Evolutionary conservation across 2,329 filamentous ascomycete species (phyloP).

Genomic region (Hypoxylon sp.): DNA sequence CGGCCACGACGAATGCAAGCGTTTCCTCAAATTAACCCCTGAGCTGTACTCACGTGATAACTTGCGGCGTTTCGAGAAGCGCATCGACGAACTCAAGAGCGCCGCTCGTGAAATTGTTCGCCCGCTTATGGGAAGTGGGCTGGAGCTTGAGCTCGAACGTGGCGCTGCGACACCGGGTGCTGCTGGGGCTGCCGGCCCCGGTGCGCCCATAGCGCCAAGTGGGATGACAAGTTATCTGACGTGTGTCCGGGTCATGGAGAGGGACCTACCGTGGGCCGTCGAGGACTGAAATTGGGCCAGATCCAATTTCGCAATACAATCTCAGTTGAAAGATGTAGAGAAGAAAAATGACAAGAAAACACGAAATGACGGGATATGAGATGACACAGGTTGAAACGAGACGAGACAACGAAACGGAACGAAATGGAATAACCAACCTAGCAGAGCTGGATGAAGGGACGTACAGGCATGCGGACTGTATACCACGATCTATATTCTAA

Average conservation of each 20-base stretch:
- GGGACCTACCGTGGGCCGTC: conserved; percentile 54
- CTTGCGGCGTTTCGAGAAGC: conserved; percentile 84
- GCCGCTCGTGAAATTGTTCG: conserved; percentile 86
- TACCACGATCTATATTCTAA: conserved; percentile 8
- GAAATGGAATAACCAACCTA: conserved; percentile 11
- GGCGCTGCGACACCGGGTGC: conserved; percentile 57
- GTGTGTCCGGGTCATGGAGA: conserved; percentile 53
- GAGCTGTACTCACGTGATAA: conserved; percentile 91
- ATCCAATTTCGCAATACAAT: neutral
- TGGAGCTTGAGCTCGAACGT: conserved; percentile 81
- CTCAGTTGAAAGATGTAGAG: neutral
- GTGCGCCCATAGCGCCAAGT: conserved; percentile 30
- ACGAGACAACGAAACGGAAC: conserved; percentile 23
- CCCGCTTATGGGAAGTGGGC: conserved; percentile 86
- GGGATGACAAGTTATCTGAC: conserved; percentile 53
- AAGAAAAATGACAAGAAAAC: neutral
- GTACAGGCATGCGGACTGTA: neutral
- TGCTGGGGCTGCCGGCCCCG: conserved; percentile 58
- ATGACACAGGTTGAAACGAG: conserved; percentile 19
- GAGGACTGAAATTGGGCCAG: conserved; percentile 44
- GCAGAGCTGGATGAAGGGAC: conserved; percentile 19
- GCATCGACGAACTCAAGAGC: conserved; percentile 89
- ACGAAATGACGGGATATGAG: conserved; percentile 31
- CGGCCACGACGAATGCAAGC: conserved; percentile 88
- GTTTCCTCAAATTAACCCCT: conserved; percentile 86